Evolutionary conservation across 2,329 filamentous ascomycete species (phyloP).

Genomic region (Colletotrichum tamarilloi): DNA sequence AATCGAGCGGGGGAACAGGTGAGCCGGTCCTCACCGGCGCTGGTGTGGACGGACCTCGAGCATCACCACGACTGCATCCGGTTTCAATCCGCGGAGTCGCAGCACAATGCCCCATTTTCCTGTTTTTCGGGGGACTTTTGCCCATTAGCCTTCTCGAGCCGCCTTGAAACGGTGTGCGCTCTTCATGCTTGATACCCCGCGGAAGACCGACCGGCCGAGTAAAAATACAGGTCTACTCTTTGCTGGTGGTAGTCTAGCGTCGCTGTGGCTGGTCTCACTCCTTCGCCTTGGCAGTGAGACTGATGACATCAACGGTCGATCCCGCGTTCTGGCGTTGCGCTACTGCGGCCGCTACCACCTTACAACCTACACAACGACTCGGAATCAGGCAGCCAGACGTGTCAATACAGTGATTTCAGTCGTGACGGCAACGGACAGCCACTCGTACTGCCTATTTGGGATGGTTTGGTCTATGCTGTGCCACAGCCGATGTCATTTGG

Average conservation of each 20-base stretch:
- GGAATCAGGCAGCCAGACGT: background rate
- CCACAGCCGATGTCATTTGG: conserved; percentile 30
- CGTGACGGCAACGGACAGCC: background rate
- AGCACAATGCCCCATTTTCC: background rate
- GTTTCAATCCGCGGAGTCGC: background rate
- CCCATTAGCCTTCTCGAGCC: background rate
- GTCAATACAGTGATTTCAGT: background rate
- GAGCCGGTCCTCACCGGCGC: background rate
- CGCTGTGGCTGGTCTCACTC: conserved; percentile 16
- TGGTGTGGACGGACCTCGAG: background rate
- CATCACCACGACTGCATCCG: background rate
- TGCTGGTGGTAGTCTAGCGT: background rate
- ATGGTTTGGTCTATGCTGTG: background rate
- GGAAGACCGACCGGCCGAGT: background rate
- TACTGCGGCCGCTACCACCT: background rate
- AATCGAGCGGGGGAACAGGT: background rate
- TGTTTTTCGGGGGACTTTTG: background rate
- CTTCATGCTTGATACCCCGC: background rate
- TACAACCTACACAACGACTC: background rate
- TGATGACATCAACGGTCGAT: conserved; percentile 33
- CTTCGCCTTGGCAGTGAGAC: conserved; percentile 22
- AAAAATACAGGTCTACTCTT: background rate
- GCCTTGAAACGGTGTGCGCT: background rate
- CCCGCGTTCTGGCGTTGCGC: background rate
- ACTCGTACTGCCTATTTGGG: conserved; percentile 4